Conservation (phyloP, 139 green algal species). For the Monoraphidium neglectum region DNA sequence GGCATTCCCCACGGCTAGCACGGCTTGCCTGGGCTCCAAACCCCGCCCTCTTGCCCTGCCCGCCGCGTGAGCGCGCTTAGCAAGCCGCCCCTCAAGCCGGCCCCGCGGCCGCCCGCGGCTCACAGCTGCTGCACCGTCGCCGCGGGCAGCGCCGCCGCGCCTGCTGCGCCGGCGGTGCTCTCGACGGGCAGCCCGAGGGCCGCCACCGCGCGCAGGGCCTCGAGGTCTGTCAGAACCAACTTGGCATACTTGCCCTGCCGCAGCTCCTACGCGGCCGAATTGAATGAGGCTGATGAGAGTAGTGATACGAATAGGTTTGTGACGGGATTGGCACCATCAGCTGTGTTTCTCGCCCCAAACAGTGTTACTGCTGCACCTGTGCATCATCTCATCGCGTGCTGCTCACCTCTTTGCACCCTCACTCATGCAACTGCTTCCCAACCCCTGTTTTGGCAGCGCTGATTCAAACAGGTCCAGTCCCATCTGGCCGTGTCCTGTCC, state of each 20-base stretch:
- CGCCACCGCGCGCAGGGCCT: conserved; percentile 59
- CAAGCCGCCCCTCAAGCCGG: no score
- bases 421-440: not conserved
- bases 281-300: no score
- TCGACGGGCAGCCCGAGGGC: conserved; percentile 73
- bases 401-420: not conserved
- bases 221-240: conserved; percentile 39
- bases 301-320: no score
- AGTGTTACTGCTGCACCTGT: no score
- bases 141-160: conserved; percentile 60
- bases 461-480: not conserved
- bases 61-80: no score
- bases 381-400: no score
- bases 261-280: conserved; percentile 60
- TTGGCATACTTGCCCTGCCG: conserved; percentile 69
- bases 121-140: conserved; percentile 68
- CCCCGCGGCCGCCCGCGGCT: no score
- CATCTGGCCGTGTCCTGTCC: not conserved
- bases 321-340: no score
- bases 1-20: no score
- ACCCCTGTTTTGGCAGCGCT: not conserved
- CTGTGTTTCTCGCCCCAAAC: no score
- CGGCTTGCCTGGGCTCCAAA: no score
- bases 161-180: conserved; percentile 42
- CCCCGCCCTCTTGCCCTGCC: no score